Conservation (phyloP, 768 basidiomycete genomes). For the Trametopsis cervina region DNA sequence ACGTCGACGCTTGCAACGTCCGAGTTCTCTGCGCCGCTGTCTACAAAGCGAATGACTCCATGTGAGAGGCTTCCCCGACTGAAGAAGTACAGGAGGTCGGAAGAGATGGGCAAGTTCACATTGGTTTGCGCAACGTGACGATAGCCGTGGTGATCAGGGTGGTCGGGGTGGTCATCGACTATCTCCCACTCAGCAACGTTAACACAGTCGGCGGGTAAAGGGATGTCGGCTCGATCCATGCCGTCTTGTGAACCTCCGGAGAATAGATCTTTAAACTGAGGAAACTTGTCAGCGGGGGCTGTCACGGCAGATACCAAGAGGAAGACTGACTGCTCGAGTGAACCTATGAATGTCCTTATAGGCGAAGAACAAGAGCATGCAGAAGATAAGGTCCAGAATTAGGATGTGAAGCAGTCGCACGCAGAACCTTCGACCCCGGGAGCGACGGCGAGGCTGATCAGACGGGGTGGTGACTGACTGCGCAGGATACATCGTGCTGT, state of each 20-base stretch:
- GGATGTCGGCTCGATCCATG: not conserved
- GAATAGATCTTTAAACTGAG: not conserved
- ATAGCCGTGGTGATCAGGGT: not conserved
- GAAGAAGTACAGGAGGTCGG: slow-evolving; percentile 30
- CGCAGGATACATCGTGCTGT: not conserved
- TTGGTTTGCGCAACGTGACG: not conserved
- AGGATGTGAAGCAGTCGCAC: slow-evolving; percentile 1
- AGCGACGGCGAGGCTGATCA: not conserved
- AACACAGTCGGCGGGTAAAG: slow-evolving; percentile 6
- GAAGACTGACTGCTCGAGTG: not conserved
- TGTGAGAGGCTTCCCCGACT: slow-evolving; percentile 26
- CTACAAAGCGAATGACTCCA: slow-evolving; percentile 24
- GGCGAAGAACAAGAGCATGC: not conserved
- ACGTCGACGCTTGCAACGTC: slow-evolving; percentile 25
- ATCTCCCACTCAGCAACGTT: not conserved
- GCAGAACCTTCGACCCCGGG: not conserved
- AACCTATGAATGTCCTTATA: not conserved
- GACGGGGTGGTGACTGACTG: not conserved
- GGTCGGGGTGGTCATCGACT: not conserved
- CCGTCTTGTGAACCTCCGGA: not conserved
- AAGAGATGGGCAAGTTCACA: slow-evolving; percentile 19
- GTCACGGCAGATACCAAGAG: not conserved
- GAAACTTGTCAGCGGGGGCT: not conserved
- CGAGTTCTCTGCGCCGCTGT: slow-evolving; percentile 4
- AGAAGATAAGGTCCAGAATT: not conserved